These are phyloP conservation scores for Globisporangium sylvaticum DNA, from an alignment of 352 stramenopile species.

Conservation along the genomic window DNA sequence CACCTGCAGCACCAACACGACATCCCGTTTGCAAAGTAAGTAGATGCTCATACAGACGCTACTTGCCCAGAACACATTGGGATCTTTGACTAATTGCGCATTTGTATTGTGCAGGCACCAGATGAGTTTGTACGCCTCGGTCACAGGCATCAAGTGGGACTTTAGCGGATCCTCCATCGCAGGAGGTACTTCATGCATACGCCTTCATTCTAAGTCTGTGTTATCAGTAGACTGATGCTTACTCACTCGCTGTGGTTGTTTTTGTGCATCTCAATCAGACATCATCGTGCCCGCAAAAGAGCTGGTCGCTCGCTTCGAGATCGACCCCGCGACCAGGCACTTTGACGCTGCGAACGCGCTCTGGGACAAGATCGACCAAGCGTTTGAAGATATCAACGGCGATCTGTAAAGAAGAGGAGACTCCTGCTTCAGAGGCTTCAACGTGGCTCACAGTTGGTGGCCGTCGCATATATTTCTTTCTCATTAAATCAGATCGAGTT, in stretches of 20 bases:
- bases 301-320: slow-evolving; percentile 51
- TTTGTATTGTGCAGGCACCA: slow-evolving; percentile 55
- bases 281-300: slow-evolving; percentile 62
- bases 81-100: no score
- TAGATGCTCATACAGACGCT: no score
- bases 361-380: slow-evolving; percentile 67
- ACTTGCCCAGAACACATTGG: no score
- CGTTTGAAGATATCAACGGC: slow-evolving; percentile 54
- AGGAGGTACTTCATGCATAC: slow-evolving; percentile 25
- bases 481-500: not conserved
- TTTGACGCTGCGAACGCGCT: slow-evolving; percentile 61
- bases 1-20: slow-evolving; percentile 62
- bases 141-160: slow-evolving; percentile 81
- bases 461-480: not conserved
- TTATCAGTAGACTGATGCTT: not conserved
- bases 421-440: not conserved
- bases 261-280: slow-evolving; percentile 23
- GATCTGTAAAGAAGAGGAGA: slow-evolving; percentile 27
- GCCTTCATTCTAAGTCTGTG: not conserved
- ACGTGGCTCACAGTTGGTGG: not conserved
- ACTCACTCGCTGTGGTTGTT: not conserved
- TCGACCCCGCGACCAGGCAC: slow-evolving; percentile 41
- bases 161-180: slow-evolving; percentile 47
- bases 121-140: slow-evolving; percentile 70
- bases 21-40: slow-evolving; percentile 65